Percentiles rank a stretch among this genome's conserved stretches.
Conservation (phyloP, 768 basidiomycete genomes). For the Chlorophyllum brunneum region DNA sequence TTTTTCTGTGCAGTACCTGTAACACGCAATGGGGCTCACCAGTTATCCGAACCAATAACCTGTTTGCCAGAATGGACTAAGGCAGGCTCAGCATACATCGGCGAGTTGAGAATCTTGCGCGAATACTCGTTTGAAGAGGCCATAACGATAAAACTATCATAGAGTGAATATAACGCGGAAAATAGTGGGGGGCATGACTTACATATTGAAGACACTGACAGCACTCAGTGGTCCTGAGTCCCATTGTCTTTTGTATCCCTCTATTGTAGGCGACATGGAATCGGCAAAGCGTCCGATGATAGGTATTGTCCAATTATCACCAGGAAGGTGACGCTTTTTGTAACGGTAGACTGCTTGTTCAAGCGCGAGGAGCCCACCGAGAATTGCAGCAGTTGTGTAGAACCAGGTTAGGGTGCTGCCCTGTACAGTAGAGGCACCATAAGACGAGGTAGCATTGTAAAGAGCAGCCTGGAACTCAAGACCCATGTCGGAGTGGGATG, state of each 20-base stretch:
- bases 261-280: conserved; percentile 87
- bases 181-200: conserved; percentile 22
- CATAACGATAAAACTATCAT: conserved; percentile 92
- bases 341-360: conserved; percentile 87
- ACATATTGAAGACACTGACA: conserved; percentile 98
- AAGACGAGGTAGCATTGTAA: conserved; percentile 44
- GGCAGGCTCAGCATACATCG: conserved; percentile 88
- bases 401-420: conserved; percentile 47
- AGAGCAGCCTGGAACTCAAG: conserved; percentile 26
- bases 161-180: background rate
- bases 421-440: conserved; percentile 35
- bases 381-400: conserved; percentile 64
- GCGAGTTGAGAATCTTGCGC: conserved; percentile 95
- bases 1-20: no score
- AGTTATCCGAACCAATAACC: conserved; percentile 82
- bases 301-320: conserved; percentile 92
- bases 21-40: conserved; percentile 38
- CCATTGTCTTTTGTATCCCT: conserved; percentile 92
- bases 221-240: conserved; percentile 83
- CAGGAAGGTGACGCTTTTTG: conserved; percentile 88
- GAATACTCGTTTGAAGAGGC: conserved; percentile 90
- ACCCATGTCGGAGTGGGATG: conserved; percentile 29
- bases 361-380: conserved; percentile 72
- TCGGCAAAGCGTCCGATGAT: conserved; percentile 95
- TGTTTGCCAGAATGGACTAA: conserved; percentile 90